Base-by-base conservation (phyloP, 2,329 filamentous ascomycete species). In the Diaporthe sp. region DNA sequence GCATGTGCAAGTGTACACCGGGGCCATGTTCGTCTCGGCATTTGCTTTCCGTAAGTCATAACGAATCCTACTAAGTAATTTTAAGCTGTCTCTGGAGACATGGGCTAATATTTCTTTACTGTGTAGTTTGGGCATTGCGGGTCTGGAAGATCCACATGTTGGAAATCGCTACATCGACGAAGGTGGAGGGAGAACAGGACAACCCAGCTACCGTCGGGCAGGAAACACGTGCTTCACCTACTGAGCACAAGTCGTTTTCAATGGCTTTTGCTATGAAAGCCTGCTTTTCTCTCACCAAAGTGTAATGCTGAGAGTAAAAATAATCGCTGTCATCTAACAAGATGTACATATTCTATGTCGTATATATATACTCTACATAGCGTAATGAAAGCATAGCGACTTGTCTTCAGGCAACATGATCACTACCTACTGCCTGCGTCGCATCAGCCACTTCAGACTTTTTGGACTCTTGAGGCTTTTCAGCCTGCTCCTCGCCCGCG, bases 11-110 rank as follows among this genome's bases (percentile, higher is more conserved):
- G 78, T 93, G 1, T 93, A 93, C 76, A 87, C 88, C 0, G 91
- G 89, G 2, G 84, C 90, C 74, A 89, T 92, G 85, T 94, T 89
- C 77, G 80, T 93, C 30, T 87, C 83, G 2, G 89, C 88, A 19
- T 88, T 88, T 22, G 25, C 87, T 12, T 90, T 85, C 15, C 78
- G 84, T 85, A 79, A 72, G 83, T 79, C 47, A 64, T 30, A 19
- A 19, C 47, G 12, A 3, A 2, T 22, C 64, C 33, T 45, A 15
- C 19, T 33, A 8, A 30, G 33, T 4, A n/a, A n/a, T n/a, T n/a
- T n/a, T n/a, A n/a, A n/a, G n/a, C n/a, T 22, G 33, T 22, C 9
- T 4, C 22, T 13, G 7, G 7, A 19, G 17, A 15, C 33, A 17
- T 28, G 1, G 28, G n/a, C 64, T 68, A 25, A 68, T 25, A 35